phyloP scores from a whole-genome alignment of 129 eudicot species.

The Rutidosis leptorrhynchoides region DNA sequence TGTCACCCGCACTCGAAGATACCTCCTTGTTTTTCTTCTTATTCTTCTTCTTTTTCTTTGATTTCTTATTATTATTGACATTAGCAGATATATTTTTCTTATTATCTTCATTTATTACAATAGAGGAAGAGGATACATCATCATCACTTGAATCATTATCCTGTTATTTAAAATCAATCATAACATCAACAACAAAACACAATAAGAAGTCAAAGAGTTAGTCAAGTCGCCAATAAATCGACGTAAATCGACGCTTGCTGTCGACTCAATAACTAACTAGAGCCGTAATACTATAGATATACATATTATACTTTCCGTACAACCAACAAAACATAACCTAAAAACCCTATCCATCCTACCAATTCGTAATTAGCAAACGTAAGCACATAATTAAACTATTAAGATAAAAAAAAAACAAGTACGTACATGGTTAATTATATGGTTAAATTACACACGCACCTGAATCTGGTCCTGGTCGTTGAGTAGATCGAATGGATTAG shows the following conservation, averaged over 20 bases:
- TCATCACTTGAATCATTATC: constrained; percentile 39
- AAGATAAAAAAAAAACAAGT: not conserved
- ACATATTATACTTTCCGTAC: not conserved
- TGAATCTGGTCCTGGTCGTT: constrained; percentile 47
- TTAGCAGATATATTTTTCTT: constrained; percentile 26
- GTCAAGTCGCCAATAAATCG: not conserved
- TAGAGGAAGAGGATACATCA: constrained; percentile 30
- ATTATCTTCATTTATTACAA: constrained; percentile 19
- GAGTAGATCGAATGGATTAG: constrained; percentile 79
- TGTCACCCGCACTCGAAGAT: constrained; percentile 19
- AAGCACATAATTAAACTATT: not conserved
- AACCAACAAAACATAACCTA: not conserved
- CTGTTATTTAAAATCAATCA: constrained; percentile 31
- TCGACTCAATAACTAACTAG: too few species aligned
- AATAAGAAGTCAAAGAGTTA: not conserved
- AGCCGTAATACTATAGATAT: not conserved
- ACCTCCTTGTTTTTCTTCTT: constrained; percentile 54
- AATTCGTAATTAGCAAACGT: not conserved
- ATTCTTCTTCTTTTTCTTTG: constrained; percentile 88
- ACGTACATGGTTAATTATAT: not conserved
- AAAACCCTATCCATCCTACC: constrained; percentile 20
- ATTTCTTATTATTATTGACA: constrained; percentile 40
- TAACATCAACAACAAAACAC: not conserved
- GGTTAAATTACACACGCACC: constrained; percentile 28
- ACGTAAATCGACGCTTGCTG: not conserved